phyloP scores from a whole-genome alignment of 2,329 filamentous ascomycete genomes.

The Byssoonygena ceratinophila region DNA sequence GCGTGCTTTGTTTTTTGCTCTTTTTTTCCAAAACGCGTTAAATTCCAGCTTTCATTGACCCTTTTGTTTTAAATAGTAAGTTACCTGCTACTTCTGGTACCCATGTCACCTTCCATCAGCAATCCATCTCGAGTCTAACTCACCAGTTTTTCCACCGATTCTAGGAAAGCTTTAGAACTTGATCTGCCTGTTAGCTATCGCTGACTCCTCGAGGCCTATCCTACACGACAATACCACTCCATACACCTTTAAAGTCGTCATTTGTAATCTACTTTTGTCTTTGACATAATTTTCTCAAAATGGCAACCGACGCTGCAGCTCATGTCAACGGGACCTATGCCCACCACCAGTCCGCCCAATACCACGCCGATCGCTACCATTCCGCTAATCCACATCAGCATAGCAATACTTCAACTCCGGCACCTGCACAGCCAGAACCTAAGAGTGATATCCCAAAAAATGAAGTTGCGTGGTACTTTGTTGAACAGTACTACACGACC shows the following conservation, averaged over 20 bases:
- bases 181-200: not conserved
- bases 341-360: conserved; percentile 27
- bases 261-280: not conserved
- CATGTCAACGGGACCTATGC: conserved; percentile 35
- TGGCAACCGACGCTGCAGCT: conserved; percentile 29
- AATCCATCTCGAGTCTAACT: not conserved
- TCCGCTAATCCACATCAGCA: conserved; percentile 27
- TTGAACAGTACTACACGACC: conserved; percentile 98
- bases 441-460: conserved; percentile 58
- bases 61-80: not conserved
- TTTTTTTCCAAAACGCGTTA: not conserved
- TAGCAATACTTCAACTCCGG: conserved; percentile 32
- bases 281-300: conserved; percentile 14
- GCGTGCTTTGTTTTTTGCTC: too few species aligned
- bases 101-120: too few species aligned
- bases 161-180: not conserved
- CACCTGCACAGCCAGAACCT: conserved; percentile 30
- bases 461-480: conserved; percentile 98
- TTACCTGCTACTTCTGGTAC: not conserved
- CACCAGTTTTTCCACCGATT: not conserved
- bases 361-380: conserved; percentile 29
- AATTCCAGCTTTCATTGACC: not conserved
- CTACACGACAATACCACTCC: not conserved
- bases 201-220: not conserved
- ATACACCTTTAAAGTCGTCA: not conserved